phyloP scores from a whole-genome alignment of 1,284 basidiomycete species.

The Schizophyllum commune region DNA sequence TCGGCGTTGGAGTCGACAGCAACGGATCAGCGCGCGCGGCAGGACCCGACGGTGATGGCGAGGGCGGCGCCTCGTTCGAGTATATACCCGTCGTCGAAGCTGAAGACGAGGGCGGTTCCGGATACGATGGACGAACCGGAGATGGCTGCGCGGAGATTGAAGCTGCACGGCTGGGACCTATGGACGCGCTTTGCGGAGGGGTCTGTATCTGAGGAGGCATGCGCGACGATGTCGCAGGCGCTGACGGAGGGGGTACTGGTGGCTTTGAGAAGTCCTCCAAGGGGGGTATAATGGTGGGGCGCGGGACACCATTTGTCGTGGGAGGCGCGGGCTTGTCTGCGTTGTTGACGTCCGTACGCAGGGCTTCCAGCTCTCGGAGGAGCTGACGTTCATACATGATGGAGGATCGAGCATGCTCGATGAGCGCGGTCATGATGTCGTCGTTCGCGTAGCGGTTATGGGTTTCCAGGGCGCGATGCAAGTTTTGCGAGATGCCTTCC shows the following conservation, averaged over 20 bases:
- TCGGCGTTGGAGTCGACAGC: not conserved
- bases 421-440: constrained; percentile 78
- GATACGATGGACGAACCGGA: constrained; percentile 16
- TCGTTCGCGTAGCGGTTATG: constrained; percentile 84
- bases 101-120: constrained; percentile 12
- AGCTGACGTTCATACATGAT: constrained; percentile 88
- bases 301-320: constrained; percentile 40
- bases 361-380: constrained; percentile 80
- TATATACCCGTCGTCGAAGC: constrained; percentile 14
- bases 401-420: constrained; percentile 86
- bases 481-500: constrained; percentile 84
- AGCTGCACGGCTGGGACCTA: no score
- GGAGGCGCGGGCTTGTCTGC: constrained; percentile 54
- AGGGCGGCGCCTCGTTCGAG: constrained; percentile 3
- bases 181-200: constrained; percentile 8
- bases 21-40: not conserved
- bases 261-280: constrained; percentile 52
- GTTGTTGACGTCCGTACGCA: constrained; percentile 65
- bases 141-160: not conserved
- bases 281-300: constrained; percentile 52
- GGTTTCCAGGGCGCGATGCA: constrained; percentile 75
- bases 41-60: constrained; percentile 3
- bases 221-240: constrained; percentile 16
- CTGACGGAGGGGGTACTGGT: constrained; percentile 19
- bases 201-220: constrained; percentile 21